Evolutionary conservation across 2,329 filamentous ascomycete genomes (phyloP).

Genomic region (Zymoseptoria brevis): DNA sequence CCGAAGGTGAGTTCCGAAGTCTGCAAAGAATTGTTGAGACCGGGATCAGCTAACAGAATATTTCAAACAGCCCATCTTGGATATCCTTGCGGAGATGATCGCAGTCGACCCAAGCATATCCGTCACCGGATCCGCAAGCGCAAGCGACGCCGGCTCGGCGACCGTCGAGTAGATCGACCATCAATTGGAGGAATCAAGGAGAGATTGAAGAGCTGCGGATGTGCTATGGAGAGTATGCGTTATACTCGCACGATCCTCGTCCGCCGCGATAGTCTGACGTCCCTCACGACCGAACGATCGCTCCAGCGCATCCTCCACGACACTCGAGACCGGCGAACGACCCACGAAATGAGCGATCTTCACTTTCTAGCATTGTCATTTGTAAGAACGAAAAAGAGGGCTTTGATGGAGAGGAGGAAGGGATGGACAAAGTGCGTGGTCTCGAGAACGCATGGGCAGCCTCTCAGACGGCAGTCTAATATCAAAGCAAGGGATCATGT

Average conservation of each 20-base stretch:
- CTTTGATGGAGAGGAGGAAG: too few relatives aligned
- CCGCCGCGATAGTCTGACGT: not conserved
- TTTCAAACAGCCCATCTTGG: slow-evolving; percentile 65
- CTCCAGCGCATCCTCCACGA: not conserved
- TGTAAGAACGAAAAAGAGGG: not conserved
- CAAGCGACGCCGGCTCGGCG: slow-evolving; percentile 20
- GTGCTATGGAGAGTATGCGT: not conserved
- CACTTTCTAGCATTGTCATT: not conserved
- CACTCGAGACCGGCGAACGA: not conserved
- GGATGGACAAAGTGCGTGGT: not conserved
- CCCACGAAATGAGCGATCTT: not conserved
- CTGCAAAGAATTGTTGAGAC: slow-evolving; percentile 2
- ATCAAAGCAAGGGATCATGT: not conserved
- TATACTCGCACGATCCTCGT: not conserved
- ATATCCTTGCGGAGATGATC: slow-evolving; percentile 97
- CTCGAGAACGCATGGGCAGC: not conserved
- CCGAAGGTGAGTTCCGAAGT: slow-evolving; percentile 60
- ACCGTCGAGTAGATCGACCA: slow-evolving; percentile 23
- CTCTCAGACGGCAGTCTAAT: not conserved
- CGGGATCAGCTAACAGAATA: slow-evolving; percentile 15
- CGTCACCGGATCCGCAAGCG: slow-evolving; percentile 22
- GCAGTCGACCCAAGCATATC: slow-evolving; percentile 66
- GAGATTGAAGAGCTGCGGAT: not conserved
- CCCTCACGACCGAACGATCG: too few relatives aligned
- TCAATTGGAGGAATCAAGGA: not conserved